These are phyloP conservation scores for Penstemon barbatus DNA, from an alignment of 257 asterid species.

Conservation along the genomic window DNA sequence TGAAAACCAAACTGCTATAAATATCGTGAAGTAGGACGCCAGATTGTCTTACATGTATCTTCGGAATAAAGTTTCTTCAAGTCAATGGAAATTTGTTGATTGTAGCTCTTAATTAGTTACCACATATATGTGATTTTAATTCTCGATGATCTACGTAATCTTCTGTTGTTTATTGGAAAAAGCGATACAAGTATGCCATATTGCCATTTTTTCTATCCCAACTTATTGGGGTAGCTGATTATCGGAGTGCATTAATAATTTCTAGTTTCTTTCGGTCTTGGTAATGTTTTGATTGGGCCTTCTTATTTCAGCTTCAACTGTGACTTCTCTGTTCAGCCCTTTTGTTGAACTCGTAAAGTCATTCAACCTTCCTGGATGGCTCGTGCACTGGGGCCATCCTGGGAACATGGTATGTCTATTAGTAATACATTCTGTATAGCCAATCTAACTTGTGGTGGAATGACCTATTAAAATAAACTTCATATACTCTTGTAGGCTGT, in stretches of 20 bases:
- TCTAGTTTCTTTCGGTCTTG: neutral
- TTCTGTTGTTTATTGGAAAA: neutral
- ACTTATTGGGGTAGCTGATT: neutral
- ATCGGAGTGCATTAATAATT: neutral
- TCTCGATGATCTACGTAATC: neutral
- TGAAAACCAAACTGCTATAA: too few species aligned
- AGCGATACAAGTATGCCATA: neutral
- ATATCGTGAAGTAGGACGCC: too few species aligned
- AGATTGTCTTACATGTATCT: too few species aligned
- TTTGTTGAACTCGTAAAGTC: conserved; percentile 72
- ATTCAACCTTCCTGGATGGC: conserved; percentile 79
- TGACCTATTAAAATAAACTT: neutral
- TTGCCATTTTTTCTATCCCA: neutral
- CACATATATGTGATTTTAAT: neutral
- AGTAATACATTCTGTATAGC: neutral
- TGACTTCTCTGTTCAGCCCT: conserved; percentile 65
- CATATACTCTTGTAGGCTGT: conserved; percentile 57
- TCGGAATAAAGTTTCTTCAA: too few species aligned
- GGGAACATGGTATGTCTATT: conserved; percentile 70
- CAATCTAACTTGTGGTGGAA: neutral
- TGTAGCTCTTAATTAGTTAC: neutral
- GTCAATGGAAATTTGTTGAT: too few species aligned
- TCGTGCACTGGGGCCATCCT: conserved; percentile 98
- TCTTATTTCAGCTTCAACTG: conserved; percentile 55
- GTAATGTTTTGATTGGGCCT: conserved; percentile 22